Evolutionary conservation across 2,329 filamentous ascomycete species (phyloP), one percentile per base, ranked within the genome.

Genomic region (Sporothrix pallida): DNA sequence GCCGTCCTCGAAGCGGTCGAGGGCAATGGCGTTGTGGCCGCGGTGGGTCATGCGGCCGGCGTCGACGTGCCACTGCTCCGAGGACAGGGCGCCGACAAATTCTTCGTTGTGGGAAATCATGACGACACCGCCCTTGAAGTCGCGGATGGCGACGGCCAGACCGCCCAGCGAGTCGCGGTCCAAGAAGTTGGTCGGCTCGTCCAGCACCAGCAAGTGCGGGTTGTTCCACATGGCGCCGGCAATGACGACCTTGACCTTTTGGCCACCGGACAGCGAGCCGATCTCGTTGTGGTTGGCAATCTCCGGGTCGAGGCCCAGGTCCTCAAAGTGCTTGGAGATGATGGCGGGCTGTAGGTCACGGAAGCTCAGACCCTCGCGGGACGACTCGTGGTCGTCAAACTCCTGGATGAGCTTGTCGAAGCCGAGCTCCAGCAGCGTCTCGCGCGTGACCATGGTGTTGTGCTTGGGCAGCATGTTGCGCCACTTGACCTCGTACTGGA

Each of bases 91-190:
- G 74, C 95, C 95, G 70, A 99, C 95, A 80, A 99, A 99, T 83
- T 99, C 96, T 81, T 98, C 95, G 88, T 99, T 98, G 85, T 99
- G 96, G 75, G 95, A 98, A 83, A 99, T 99, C 91, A 99, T 97
- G 77, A 99, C 95, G 1, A 99, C 96, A 83, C 96, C 96, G 78
- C 96, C 96, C 86, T 94, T 97, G 90, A 97, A 99, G 81, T 98
- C 96, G 78, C 95, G 93, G 80, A 99, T 98, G 77, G 96, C 96
- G 56, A 97, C 94, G n/a, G 96, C 95, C 72, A 99, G 89, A 83
- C 95, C 96, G 80, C 96, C 97, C 20, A 99, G 91, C 17, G 95
- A 97, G 84, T 99, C 96, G 79, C 96, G 94, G 81, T 99, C 96
- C 86, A 99, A 90, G 89, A 98, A 99, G 86, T 99, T 99, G 82